Base-by-base conservation (phyloP, 257 asterid genomes). In the Cordia subcordata region DNA sequence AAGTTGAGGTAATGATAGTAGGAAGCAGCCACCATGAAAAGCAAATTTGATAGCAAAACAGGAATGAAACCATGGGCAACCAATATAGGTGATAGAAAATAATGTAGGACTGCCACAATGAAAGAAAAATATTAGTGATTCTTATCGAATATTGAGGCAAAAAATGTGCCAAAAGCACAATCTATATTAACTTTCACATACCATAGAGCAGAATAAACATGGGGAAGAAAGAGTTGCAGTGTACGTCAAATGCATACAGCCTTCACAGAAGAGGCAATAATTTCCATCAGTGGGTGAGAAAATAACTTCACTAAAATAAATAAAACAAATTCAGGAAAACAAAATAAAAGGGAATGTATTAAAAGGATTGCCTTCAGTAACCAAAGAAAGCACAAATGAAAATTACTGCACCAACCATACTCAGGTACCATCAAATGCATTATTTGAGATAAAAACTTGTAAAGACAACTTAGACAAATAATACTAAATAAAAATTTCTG, bases 201-300 rank as follows among this genome's bases (percentile, higher is more conserved):
- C 97, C 97, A 56, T 89, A 89, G 49, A 93, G 90, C 75, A 93
- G 78, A 64, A 86, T 86, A 64, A 86, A 86, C 88, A 89, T 50
- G 21, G 99, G 97, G 84, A 93, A 93, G 92, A 89, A 93, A 72
- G 97, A 93, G 89, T 93, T 93, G 96, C 97, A 89, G 79, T 93
- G 99, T 47, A 93, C 96, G 74, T 93, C 99, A 80, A 93, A 93
- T 50, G 99, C 87, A 60, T 93, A 93, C 84, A 93, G 80, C 99
- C 99, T 93, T 72, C 85, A 88, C 32, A 67, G 76, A 66, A 50
- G 55, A 52, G 55, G 51, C 23, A 45, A 59, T 57, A 65, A 67
- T 5, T 63, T 81, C 37, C 81, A 79, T 52, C 47, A 17, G 51
- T 49, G 51, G 58, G 58, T 63, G 17, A 32, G 19, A 56, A 54